Evolutionary conservation across 2,329 filamentous ascomycete species (phyloP).

Genomic region (Fusarium annulatum): DNA sequence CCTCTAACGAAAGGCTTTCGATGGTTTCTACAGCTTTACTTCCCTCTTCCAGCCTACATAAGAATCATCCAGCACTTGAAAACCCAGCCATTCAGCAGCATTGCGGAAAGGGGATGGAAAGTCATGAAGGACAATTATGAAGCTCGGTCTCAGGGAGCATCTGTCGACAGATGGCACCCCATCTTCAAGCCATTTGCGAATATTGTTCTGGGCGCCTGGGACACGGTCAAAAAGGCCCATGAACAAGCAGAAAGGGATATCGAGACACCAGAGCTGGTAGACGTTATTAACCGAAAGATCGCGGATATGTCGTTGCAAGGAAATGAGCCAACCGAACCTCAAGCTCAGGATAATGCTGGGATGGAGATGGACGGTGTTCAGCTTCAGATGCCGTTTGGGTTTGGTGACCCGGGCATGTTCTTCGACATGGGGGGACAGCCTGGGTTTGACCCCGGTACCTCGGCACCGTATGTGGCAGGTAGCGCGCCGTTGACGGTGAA

Average conservation of each 20-base stretch:
- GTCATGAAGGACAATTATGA: slow-evolving; percentile 6
- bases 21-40: slow-evolving; percentile 53
- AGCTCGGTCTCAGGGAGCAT: background rate
- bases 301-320: background rate
- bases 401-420: background rate
- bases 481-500: background rate
- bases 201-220: background rate
- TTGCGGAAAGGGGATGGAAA: background rate
- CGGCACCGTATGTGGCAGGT: background rate
- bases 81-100: background rate
- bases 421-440: background rate
- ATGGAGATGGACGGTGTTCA: background rate
- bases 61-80: slow-evolving; percentile 52
- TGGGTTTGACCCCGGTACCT: rapidly evolving
- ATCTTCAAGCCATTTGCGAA: slow-evolving; percentile 1
- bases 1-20: slow-evolving; percentile 48
- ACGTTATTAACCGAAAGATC: background rate
- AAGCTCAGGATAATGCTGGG: rapidly evolving
- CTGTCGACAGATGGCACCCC: background rate
- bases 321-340: rapidly evolving
- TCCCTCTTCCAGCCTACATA: slow-evolving; percentile 56
- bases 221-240: background rate
- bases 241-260: background rate
- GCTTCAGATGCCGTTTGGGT: background rate
- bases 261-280: background rate